Base-by-base conservation (phyloP, 208 protist genomes). In the Acanthamoeba culbertsoni region DNA sequence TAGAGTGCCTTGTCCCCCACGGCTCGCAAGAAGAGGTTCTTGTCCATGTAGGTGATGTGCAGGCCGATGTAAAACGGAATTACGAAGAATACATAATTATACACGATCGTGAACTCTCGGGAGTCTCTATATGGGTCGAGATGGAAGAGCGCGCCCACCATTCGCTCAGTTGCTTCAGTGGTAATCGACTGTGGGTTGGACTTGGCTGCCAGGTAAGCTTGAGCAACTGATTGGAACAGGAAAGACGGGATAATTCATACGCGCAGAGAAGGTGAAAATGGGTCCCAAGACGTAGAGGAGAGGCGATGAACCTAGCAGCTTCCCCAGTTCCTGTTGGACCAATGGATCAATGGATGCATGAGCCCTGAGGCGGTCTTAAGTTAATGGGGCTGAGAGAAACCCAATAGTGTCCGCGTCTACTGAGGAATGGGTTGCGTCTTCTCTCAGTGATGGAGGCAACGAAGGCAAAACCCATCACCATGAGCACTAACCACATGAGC, bases 31-130 rank as follows among this genome's bases (percentile, higher is more conserved):
- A 82, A 82, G 71, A 82, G 71, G 71, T 82, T 82, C 71, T 82
- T 82, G 71, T 82, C 71, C 71, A 82, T 82, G 71, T 82, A 82
- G 42, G 71, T 82, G 42, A 82, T 53, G 42, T 82, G 71, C 16
- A 82, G 43, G 20, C 71, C 71, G 16, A 43, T 43, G 23, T 82
- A 82, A n/a, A 82, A 82, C 0, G 71, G 71, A 2, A 82, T 31
- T 0, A 82, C 43, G 31, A 82, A 82, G 71, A 48, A 82, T 31
- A 53, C 14, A 18, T 82, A 82, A 5, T 82, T 82, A 31, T 82
- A 82, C 5, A 82, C 0, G 1, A 82, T 37, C 6, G 71, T 31
- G 53, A 82, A 82, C 42, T 18, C 71, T 31, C 53, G 42, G 20
- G 37, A 23, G 43, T 82, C 43, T 7, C 26, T n/a, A 0, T 35